Base-by-base conservation (phyloP, 1,284 basidiomycete genomes). In the Mycena citricolor region DNA sequence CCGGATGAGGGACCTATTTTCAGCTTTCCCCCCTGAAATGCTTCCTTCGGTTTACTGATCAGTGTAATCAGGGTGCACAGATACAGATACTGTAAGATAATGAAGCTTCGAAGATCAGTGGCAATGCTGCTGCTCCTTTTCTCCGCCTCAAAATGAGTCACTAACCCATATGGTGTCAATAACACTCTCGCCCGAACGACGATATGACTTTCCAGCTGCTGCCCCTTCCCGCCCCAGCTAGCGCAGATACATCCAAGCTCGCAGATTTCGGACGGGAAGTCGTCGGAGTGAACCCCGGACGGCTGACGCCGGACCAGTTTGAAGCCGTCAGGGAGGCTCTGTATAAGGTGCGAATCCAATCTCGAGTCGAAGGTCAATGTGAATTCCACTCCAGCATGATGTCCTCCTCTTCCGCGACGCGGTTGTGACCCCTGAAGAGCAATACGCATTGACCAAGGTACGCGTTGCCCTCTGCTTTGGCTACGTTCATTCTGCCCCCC, bases 391-490 rank as follows among this genome's bases (percentile, higher is more conserved):
- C 13, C 40, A 92, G 88, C 73, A 93, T 56, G 76, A 78, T 40
- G 78, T 77, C 24, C 73, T 94, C 23, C 71, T 93, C 42, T 92
- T 93, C 70, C 76, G 85, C 44, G 65, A 85, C 57, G 74, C 74
- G 24, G 68, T 76, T 26, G 62, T 93, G 21, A 79, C 81, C 2
- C 90, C 90, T 0, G 86, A 90, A 63, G 83, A 90, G 61, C 90
- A 93, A 60, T 91, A 85, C 63, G 79, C 79, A 16, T 64, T 93
- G 47, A 92, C 89, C 7, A 89, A 90, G 75, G 88, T 85, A 49
- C 39, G 67, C 49, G 8, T 30, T 14, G 23, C 13, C 25, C 7
- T 5, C 32, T 21, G 21, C 30, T 34, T n/a, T n/a, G n/a, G n/a
- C n/a, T n/a, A n/a, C n/a, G n/a, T n/a, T n/a, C n/a, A n/a, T n/a